These are phyloP conservation scores for Sabuloglossum arenarium DNA, from an alignment of 495 filamentous ascomycete genomes.

Conservation along the genomic window DNA sequence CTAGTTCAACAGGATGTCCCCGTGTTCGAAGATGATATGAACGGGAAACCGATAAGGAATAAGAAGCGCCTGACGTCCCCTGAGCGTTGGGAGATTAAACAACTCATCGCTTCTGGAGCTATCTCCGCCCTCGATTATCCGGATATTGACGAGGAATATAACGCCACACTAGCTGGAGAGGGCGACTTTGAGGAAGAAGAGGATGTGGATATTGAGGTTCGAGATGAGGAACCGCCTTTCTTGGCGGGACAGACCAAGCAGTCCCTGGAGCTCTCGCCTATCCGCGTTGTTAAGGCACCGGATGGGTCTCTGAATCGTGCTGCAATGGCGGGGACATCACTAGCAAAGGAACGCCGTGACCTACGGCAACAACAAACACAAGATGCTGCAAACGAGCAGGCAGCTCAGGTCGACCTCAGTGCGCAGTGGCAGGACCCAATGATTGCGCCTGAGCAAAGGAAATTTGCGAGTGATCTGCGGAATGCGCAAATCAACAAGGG, in stretches of 20 bases:
- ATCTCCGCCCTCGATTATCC: conserved; percentile 83
- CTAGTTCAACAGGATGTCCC: conserved; percentile 32
- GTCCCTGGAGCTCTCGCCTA: conserved; percentile 81
- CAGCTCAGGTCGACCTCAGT: conserved; percentile 62
- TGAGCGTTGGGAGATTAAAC: conserved; percentile 92
- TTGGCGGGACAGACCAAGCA: conserved; percentile 91
- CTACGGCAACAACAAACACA: conserved; percentile 73
- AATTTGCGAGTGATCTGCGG: conserved; percentile 72
- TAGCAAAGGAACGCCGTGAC: conserved; percentile 86
- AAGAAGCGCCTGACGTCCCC: conserved; percentile 91
- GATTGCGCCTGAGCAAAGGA: conserved; percentile 58
- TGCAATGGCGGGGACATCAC: conserved; percentile 72
- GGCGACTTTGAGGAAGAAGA: conserved; percentile 87
- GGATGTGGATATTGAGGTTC: conserved; percentile 91
- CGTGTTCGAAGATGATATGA: conserved; percentile 38
- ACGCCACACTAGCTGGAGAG: conserved; percentile 67
- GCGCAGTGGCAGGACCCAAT: conserved; percentile 96
- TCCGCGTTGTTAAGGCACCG: conserved; percentile 89
- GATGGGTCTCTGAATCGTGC: conserved; percentile 90
- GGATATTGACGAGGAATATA: conserved; percentile 85
- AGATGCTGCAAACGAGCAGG: conserved; percentile 58
- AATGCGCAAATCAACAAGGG: conserved; percentile 31
- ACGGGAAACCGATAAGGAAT: conserved; percentile 31
- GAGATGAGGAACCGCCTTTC: conserved; percentile 93
- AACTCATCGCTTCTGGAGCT: conserved; percentile 85